These are phyloP conservation scores for Penicillium tannophilum DNA, from an alignment of 495 filamentous ascomycete genomes.

Conservation along the genomic window DNA sequence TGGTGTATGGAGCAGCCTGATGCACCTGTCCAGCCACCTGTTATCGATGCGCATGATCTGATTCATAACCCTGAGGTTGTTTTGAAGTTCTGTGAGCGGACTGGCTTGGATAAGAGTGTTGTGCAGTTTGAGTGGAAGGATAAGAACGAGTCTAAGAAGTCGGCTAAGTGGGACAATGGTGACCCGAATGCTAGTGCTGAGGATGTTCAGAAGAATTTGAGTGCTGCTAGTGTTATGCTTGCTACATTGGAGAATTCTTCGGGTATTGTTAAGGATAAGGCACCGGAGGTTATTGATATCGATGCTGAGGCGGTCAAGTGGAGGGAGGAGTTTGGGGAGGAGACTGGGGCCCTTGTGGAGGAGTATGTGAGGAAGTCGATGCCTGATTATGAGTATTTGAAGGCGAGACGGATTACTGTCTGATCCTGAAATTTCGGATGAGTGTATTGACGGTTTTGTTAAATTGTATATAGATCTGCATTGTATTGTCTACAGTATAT, in stretches of 20 bases:
- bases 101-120: conserved; percentile 35
- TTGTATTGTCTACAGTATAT: too few species aligned
- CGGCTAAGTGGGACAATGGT: conserved; percentile 5
- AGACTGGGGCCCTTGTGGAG: conserved; percentile 30
- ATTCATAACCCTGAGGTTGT: conserved; percentile 37
- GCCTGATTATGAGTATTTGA: conserved; percentile 51
- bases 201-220: neutral
- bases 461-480: too few species aligned
- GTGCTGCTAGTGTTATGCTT: conserved; percentile 26
- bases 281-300: conserved; percentile 35
- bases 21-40: conserved; percentile 27
- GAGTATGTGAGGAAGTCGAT: conserved; percentile 39
- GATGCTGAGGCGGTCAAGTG: conserved; percentile 33
- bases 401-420: conserved; percentile 25
- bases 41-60: conserved; percentile 50
- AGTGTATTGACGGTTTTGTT: too few species aligned
- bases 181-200: neutral
- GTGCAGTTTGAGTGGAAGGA: conserved; percentile 43
- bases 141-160: conserved; percentile 6
- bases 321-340: conserved; percentile 19
- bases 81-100: conserved; percentile 29
- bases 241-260: conserved; percentile 35
- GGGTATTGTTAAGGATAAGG: conserved; percentile 41
- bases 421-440: neutral
- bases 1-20: conserved; percentile 30